Evolutionary conservation across 192 early-diverging fungal genomes (phyloP).

Genomic region (Coemansia sp.): DNA sequence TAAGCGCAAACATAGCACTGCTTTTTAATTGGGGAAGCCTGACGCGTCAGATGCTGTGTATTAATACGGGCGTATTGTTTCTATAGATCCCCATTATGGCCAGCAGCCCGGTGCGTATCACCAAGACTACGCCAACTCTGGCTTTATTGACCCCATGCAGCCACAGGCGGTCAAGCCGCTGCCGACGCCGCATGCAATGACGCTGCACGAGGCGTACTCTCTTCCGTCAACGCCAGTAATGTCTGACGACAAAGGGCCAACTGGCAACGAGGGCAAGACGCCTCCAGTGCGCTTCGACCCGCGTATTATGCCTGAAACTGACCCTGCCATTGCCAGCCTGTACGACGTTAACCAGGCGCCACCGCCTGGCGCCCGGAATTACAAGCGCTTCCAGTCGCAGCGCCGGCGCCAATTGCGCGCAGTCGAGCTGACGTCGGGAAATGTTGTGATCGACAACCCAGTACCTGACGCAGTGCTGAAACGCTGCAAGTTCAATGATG

Average conservation of each 20-base stretch:
- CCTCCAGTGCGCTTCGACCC: conserved; percentile 38
- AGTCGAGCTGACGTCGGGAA: conserved; percentile 67
- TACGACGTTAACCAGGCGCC: conserved; percentile 49
- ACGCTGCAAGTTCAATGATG: conserved; percentile 53
- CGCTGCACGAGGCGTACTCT: conserved; percentile 47
- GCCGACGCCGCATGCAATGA: conserved; percentile 39
- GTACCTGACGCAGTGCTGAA: conserved; percentile 62
- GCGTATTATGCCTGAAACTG: conserved; percentile 47
- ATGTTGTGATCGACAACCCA: conserved; percentile 73
- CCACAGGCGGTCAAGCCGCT: conserved; percentile 43
- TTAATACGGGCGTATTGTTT: background rate
- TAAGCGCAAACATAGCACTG: conserved; percentile 9
- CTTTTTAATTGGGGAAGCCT: conserved; percentile 1
- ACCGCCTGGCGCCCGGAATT: conserved; percentile 49
- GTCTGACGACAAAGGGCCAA: conserved; percentile 22
- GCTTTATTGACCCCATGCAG: conserved; percentile 21
- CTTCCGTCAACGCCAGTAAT: conserved; percentile 37
- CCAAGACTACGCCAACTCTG: conserved; percentile 20
- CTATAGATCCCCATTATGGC: conserved; percentile 31
- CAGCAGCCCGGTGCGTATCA: conserved; percentile 20
- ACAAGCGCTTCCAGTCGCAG: conserved; percentile 52
- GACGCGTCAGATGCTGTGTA: conserved; percentile 6
- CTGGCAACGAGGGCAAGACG: conserved; percentile 12
- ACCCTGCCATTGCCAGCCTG: conserved; percentile 38
- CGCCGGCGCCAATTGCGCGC: conserved; percentile 52